Base-by-base conservation (phyloP, 176 grass and related monocot species). In the Bromus sterilis region DNA sequence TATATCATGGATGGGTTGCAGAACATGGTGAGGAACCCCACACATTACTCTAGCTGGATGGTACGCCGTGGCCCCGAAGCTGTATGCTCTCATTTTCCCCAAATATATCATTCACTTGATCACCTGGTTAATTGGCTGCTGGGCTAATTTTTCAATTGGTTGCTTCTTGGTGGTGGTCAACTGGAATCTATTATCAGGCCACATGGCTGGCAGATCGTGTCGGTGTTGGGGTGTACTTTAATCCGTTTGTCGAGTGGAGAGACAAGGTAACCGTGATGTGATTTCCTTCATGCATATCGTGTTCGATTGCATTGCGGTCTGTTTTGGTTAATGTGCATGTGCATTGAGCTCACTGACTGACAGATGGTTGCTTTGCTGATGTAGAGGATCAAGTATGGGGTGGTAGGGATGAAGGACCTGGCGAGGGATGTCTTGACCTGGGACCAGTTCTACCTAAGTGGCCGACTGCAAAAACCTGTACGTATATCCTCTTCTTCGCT, bases 391-490 rank as follows among this genome's bases (percentile, higher is more conserved):
- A 98, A 98, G 33, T 98, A 98, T 74, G 95, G 95, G 7, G 90
- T 98, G 7, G 92, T 98, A 46, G 56, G 76, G 59, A 98, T 98
- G 90, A 89, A 86, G 84, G 86, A 95, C 74, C 91, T 98, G 68
- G 82, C 90, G 7, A 86, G 89, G 86, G 92, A 98, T 89, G 43
- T 93, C 30, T 80, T 95, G 66, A 93, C 81, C 28, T 98, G 95
- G 95, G 87, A 93, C 55, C 81, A 56, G 71, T 98, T 98, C 75
- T 98, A 98, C 76, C 86, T 98, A 24, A 95, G 92, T 33, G 95
- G 95, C 5, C 90, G 92, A 11, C 87, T 98, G 56, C 95, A 98
- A 79, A 98, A 98, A 91, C 95, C 95, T 73, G 95, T 98, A 92
- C 77, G 88, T 82, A 6, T 34, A 49, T 24, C 36, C 23, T 16